These are phyloP conservation scores for Backusella psychrophila DNA, from an alignment of 192 early-diverging fungal species.

Conservation along the genomic window DNA sequence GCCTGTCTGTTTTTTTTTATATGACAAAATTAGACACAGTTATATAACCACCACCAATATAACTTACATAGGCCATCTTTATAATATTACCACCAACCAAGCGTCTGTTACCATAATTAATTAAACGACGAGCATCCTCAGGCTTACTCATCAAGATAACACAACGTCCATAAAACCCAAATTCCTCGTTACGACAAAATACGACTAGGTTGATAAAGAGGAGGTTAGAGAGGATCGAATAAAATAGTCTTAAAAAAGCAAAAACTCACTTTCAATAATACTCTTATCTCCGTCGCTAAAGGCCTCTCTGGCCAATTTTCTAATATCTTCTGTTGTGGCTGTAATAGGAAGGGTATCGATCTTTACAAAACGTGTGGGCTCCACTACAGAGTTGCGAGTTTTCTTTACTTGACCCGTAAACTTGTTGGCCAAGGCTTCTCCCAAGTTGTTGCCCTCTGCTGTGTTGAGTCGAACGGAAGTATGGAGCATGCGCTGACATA, in stretches of 20 bases:
- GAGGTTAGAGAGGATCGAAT: background rate
- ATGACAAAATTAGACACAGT: background rate
- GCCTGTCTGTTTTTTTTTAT: slow-evolving; percentile 2
- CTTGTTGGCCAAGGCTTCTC: background rate
- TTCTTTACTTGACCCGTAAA: background rate
- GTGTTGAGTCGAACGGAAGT: background rate
- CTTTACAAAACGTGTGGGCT: slow-evolving; percentile 15
- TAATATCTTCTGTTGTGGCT: slow-evolving; percentile 30
- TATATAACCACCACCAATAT: background rate
- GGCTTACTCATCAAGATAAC: slow-evolving; percentile 14
- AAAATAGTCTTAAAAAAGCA: background rate
- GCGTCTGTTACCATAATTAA: slow-evolving; percentile 17
- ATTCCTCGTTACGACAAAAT: slow-evolving; percentile 20
- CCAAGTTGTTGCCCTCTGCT: background rate
- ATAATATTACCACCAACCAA: slow-evolving; percentile 23
- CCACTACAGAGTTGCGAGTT: background rate
- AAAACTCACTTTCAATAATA: slow-evolving; percentile 28
- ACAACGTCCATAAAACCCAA: slow-evolving; percentile 26
- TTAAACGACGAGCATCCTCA: slow-evolving; percentile 15
- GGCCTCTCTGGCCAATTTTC: slow-evolving; percentile 28
- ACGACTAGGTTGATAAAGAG: slow-evolving; percentile 10
- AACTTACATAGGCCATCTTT: slow-evolving; percentile 23
- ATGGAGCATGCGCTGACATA: background rate
- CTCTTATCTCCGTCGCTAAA: slow-evolving; percentile 19
- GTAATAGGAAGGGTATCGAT: slow-evolving; percentile 28